phyloP scores from a whole-genome alignment of 495 filamentous ascomycete species.

The Diplogelasinospora grovesii region DNA sequence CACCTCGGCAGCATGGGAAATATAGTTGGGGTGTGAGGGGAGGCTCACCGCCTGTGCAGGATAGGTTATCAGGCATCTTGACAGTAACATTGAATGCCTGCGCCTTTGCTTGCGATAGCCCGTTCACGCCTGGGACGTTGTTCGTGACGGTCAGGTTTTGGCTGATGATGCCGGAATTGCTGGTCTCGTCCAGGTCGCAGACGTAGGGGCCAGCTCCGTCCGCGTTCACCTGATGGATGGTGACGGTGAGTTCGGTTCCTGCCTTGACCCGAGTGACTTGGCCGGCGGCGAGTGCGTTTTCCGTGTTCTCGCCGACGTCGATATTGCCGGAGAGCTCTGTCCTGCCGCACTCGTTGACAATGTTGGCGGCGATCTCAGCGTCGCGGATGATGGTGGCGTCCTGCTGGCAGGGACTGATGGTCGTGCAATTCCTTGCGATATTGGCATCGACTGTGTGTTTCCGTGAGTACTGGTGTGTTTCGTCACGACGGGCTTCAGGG shows the following conservation, averaged over 20 bases:
- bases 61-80: slow-evolving; percentile 33
- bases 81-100: slow-evolving; percentile 40
- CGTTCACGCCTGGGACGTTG: slow-evolving; percentile 42
- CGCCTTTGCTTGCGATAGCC: slow-evolving; percentile 39
- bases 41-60: slow-evolving; percentile 33
- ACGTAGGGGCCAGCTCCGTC: slow-evolving; percentile 50
- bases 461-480: slow-evolving; percentile 2
- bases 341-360: slow-evolving; percentile 44
- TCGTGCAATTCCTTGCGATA: slow-evolving; percentile 42
- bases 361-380: slow-evolving; percentile 38
- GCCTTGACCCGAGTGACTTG: slow-evolving; percentile 38
- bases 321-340: slow-evolving; percentile 48
- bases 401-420: slow-evolving; percentile 47
- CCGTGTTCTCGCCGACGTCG: slow-evolving; percentile 48
- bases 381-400: slow-evolving; percentile 49
- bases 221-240: slow-evolving; percentile 49
- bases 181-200: slow-evolving; percentile 41
- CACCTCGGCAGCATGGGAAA: background rate
- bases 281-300: slow-evolving; percentile 37
- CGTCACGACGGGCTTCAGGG: background rate
- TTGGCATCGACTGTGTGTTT: slow-evolving; percentile 26
- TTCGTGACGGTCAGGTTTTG: slow-evolving; percentile 35
- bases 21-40: background rate
- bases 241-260: slow-evolving; percentile 33
- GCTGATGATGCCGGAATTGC: slow-evolving; percentile 37